These are phyloP conservation scores for Mortierella hygrophila DNA, from an alignment of 192 early-diverging fungal species.

Conservation along the genomic window DNA sequence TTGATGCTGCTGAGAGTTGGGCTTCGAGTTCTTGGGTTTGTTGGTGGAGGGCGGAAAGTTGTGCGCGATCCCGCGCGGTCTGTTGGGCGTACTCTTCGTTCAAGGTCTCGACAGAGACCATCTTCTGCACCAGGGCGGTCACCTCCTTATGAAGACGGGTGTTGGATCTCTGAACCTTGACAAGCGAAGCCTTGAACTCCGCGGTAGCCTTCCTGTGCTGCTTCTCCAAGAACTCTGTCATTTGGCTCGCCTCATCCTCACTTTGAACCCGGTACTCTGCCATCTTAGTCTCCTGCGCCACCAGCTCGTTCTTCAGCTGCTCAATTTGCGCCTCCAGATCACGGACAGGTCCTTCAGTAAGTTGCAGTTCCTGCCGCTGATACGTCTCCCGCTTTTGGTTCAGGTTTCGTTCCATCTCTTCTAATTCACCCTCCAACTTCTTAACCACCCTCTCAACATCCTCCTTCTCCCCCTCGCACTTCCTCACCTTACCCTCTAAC, in stretches of 20 bases:
- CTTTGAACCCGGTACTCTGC: not conserved
- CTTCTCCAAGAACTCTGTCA: slow-evolving; percentile 30
- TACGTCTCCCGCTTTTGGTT: not conserved
- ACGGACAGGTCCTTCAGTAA: not conserved
- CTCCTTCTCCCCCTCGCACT: not conserved
- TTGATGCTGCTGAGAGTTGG: not conserved
- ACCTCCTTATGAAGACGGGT: slow-evolving; percentile 22
- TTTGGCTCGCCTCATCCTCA: not conserved
- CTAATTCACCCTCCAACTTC: slow-evolving; percentile 5
- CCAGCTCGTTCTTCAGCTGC: slow-evolving; percentile 2
- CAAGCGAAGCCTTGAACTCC: slow-evolving; percentile 8
- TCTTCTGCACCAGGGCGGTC: slow-evolving; percentile 1
- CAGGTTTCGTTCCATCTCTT: not conserved
- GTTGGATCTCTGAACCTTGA: slow-evolving; percentile 20
- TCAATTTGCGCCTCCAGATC: slow-evolving; percentile 14
- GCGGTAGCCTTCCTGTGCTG: slow-evolving; percentile 16
- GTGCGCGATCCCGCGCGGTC: not conserved
- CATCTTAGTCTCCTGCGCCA: not conserved
- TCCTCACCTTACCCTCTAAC: not conserved
- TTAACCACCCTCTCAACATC: not conserved
- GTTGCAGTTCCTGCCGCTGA: not conserved
- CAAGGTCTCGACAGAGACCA: slow-evolving; percentile 10
- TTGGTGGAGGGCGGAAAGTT: not conserved
- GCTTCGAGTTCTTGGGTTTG: not conserved
- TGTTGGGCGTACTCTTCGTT: slow-evolving; percentile 24